Percentiles rank a stretch among this genome's conserved stretches.
These are phyloP conservation scores for Ceratobasidium sp. DNA, from an alignment of 1,284 basidiomycete species.

Conservation along the genomic window DNA sequence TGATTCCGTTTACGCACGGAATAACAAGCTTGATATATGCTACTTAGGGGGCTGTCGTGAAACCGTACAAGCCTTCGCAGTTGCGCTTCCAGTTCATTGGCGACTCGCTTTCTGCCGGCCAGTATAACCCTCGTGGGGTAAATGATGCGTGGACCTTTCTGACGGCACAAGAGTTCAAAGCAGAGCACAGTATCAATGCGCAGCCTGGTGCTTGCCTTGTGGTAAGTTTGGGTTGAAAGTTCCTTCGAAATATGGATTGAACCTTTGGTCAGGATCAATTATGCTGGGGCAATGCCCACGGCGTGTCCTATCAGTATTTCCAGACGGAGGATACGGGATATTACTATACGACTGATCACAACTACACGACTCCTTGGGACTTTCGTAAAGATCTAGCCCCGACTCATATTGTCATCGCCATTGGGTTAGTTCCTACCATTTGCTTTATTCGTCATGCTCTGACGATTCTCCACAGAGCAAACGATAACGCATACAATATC, in stretches of 20 bases:
- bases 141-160: conserved; percentile 72
- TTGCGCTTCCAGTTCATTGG: conserved; percentile 66
- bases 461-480: conserved; percentile 54
- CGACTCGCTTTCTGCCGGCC: conserved; percentile 68
- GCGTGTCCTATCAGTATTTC: conserved; percentile 62
- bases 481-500: conserved; percentile 53
- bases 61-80: conserved; percentile 64
- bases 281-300: conserved; percentile 70
- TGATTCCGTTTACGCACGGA: background rate
- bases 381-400: conserved; percentile 65
- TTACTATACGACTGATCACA: conserved; percentile 67
- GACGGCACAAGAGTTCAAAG: conserved; percentile 66
- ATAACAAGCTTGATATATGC: no score
- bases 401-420: conserved; percentile 69
- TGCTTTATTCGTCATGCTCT: background rate
- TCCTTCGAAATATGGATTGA: background rate
- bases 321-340: conserved; percentile 71
- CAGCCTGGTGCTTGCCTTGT: conserved; percentile 66
- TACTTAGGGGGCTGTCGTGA: conserved; percentile 64
- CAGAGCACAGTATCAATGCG: conserved; percentile 64
- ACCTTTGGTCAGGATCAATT: conserved; percentile 62
- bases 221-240: conserved; percentile 55
- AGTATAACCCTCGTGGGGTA: conserved; percentile 60
- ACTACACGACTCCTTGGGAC: conserved; percentile 71
- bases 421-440: conserved; percentile 60